Conservation (phyloP, 129 eudicot genomes). For the Lonicera japonica region DNA sequence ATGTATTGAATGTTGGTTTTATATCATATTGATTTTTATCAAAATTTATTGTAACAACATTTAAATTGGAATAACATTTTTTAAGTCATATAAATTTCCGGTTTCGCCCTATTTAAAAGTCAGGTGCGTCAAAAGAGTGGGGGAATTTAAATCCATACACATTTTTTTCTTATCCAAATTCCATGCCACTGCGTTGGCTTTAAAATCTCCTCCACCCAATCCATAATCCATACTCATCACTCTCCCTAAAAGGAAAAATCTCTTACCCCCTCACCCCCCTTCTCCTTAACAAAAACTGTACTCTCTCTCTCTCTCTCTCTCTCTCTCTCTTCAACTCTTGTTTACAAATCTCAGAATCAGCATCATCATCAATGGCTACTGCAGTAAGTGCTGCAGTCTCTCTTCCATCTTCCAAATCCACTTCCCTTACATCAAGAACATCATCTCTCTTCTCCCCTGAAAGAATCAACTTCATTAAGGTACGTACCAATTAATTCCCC, state of each 20-base stretch:
- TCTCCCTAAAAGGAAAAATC: background rate
- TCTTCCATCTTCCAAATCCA: slow-evolving; percentile 67
- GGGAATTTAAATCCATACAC: no score
- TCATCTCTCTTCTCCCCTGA: slow-evolving; percentile 39
- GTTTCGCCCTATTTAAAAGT: no score
- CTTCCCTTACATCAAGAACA: slow-evolving; percentile 46
- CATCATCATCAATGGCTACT: slow-evolving; percentile 69
- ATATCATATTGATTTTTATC: no score
- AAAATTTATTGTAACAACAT: no score
- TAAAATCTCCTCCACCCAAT: slow-evolving; percentile 71
- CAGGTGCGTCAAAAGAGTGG: no score
- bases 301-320: background rate
- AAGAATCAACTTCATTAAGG: slow-evolving; percentile 61
- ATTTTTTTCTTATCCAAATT: slow-evolving; percentile 41
- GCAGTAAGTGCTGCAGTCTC: slow-evolving; percentile 78
- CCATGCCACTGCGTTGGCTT: slow-evolving; percentile 49
- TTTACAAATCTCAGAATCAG: background rate
- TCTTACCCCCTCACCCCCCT: background rate
- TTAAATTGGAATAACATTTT: no score
- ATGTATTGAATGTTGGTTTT: no score
- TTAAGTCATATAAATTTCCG: no score
- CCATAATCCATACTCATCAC: slow-evolving; percentile 15
- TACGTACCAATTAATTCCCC: slow-evolving; percentile 26
- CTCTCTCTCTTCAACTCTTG: slow-evolving; percentile 7
- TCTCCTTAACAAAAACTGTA: background rate